A percentile compares a stretch with the other conserved stretches of the same genome.
These are phyloP conservation scores for Flagelloscypha sp. DNA, from an alignment of 768 basidiomycete genomes.

Conservation along the genomic window DNA sequence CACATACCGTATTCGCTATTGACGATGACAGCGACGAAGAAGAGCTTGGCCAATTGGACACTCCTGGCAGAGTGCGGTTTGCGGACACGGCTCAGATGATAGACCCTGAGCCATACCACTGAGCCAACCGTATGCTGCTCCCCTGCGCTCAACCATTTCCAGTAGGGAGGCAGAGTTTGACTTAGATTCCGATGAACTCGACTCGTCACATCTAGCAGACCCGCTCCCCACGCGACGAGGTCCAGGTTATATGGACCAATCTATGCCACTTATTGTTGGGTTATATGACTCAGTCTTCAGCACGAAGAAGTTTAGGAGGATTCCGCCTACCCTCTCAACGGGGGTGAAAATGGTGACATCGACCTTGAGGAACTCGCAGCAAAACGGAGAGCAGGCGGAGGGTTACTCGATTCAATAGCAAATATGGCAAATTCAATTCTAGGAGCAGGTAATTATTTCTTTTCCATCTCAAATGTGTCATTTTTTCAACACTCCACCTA, in stretches of 20 bases:
- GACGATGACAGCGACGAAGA: slow-evolving; percentile 50
- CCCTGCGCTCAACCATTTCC: slow-evolving; percentile 61
- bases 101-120: too few species aligned
- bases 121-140: too few species aligned
- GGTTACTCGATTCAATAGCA: slow-evolving; percentile 70
- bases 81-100: slow-evolving; percentile 63
- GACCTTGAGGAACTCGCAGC: slow-evolving; percentile 68
- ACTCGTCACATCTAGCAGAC: slow-evolving; percentile 36
- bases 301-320: slow-evolving; percentile 51
- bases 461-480: slow-evolving; percentile 52
- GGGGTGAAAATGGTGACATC: slow-evolving; percentile 29
- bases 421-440: slow-evolving; percentile 97
- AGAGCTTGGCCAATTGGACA: too few species aligned
- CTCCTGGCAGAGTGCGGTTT: slow-evolving; percentile 59
- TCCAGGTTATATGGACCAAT: slow-evolving; percentile 37
- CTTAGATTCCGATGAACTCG: slow-evolving; percentile 75
- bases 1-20: slow-evolving; percentile 46
- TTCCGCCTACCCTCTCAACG: slow-evolving; percentile 39
- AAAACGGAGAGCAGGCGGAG: slow-evolving; percentile 61
- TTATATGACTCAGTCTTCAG: slow-evolving; percentile 61
- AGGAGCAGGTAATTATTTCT: slow-evolving; percentile 62
- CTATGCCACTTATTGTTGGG: slow-evolving; percentile 74
- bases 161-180: slow-evolving; percentile 89
- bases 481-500: slow-evolving; percentile 4
- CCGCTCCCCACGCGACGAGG: slow-evolving; percentile 21